phyloP scores from a whole-genome alignment of 192 early-diverging fungal genomes.

The Kickxella alabastrina region DNA sequence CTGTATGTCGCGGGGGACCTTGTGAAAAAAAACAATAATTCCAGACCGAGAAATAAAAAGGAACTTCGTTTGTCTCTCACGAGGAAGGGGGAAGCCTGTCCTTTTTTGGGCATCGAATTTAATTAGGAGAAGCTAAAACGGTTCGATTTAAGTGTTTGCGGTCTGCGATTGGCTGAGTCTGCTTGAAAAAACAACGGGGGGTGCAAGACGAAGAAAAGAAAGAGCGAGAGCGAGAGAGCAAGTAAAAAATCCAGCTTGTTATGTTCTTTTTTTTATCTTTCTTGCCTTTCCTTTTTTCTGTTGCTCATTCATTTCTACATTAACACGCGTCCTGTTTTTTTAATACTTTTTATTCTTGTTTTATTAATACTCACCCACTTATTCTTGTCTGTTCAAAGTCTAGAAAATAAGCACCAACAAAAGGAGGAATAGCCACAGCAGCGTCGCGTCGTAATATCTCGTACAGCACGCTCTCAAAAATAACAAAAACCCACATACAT shows the following conservation, averaged over 20 bases:
- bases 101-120: background rate
- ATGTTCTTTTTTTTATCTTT: background rate
- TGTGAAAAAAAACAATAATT: background rate
- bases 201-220: background rate
- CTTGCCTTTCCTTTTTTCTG: slow-evolving; percentile 1
- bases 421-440: background rate
- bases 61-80: too few relatives aligned
- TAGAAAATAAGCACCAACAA: background rate
- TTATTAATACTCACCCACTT: background rate
- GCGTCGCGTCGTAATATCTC: background rate
- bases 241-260: background rate
- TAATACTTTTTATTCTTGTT: background rate
- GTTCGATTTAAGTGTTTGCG: slow-evolving; percentile 24
- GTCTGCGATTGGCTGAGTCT: slow-evolving; percentile 40
- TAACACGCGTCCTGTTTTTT: background rate
- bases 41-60: too few relatives aligned
- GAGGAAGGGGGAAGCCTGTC: too few relatives aligned
- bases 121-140: background rate
- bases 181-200: background rate
- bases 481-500: too few relatives aligned
- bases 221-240: background rate
- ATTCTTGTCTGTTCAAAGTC: too few relatives aligned
- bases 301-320: background rate
- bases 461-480: background rate
- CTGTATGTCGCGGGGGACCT: background rate